Base-by-base conservation (phyloP, 352 stramenopile species). In the Phytopythium sindhum region DNA sequence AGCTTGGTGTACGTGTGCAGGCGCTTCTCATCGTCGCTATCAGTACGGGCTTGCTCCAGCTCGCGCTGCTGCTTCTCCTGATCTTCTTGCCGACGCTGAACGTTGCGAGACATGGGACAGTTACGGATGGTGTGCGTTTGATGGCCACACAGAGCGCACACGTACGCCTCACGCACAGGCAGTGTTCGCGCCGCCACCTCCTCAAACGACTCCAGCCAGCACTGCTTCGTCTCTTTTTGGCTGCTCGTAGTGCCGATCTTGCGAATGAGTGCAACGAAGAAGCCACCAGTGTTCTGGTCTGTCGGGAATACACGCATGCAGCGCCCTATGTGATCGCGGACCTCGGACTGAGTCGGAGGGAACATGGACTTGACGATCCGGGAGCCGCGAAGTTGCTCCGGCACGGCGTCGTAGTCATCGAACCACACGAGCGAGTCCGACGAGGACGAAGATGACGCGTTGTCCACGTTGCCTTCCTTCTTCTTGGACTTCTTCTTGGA, bases 201-300 rank as follows among this genome's bases (percentile, higher is more conserved):
- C 31, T 91, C 82, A 29, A 73, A 86, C 29, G 78, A 79, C n/a
- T 71, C 51, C 0, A 90, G 67, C 0, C 80, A 78, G 14, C 35
- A 53, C 45, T 90, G 68, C 8, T 65, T 31, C 64, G 67, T 4
- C 70, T 76, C 47, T 75, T 70, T 48, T 60, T 80, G 19, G 23
- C 11, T 53, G 6, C 47, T 53, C 26, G 19, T 39, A 1, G 8
- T 10, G 6, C 17, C n/a, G n/a, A 68, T 58, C 63, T 98, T 98
- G 35, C 86, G 69, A 29, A 99, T 76, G 10, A 99, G 78, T 24
- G 92, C 90, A 19, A 99, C 84, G 71, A 99, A 99, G 73, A 99
- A 99, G 21, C 97, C 97, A 33, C 97, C 97, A 1, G 96, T 98
- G 72, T 99, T 94, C 57, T 98, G 88, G 74, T 99, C 96, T 24